phyloP scores from a whole-genome alignment of 1,139 yeast genomes.

The Candida sp. region DNA sequence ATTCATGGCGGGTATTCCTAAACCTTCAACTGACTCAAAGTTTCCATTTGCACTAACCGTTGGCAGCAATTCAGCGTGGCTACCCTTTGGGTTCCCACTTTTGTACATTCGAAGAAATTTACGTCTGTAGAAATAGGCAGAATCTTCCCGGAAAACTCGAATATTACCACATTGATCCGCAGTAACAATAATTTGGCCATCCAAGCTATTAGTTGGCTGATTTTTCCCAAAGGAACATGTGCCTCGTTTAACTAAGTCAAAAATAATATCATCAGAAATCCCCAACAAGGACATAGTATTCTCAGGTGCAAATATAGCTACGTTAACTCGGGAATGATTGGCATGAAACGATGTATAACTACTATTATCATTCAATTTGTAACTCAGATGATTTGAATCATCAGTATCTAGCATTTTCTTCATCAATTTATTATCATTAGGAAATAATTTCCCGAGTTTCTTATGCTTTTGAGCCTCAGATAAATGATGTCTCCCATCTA shows the following conservation, averaged over 20 bases:
- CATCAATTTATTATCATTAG: slow-evolving; percentile 29
- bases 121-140: slow-evolving; percentile 45
- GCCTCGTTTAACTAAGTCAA: slow-evolving; percentile 48
- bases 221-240: slow-evolving; percentile 8
- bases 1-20: neutral
- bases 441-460: slow-evolving; percentile 27
- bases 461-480: slow-evolving; percentile 31
- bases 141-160: slow-evolving; percentile 77
- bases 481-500: slow-evolving; percentile 34
- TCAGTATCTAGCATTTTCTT: slow-evolving; percentile 18
- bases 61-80: neutral
- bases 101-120: slow-evolving; percentile 13
- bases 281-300: slow-evolving; percentile 62
- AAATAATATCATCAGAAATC: slow-evolving; percentile 75
- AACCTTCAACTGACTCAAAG: neutral
- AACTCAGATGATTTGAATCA: slow-evolving; percentile 19
- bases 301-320: slow-evolving; percentile 79
- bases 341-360: slow-evolving; percentile 74
- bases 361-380: slow-evolving; percentile 44
- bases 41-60: neutral
- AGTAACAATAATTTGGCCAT: slow-evolving; percentile 61
- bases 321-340: slow-evolving; percentile 69
- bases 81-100: slow-evolving; percentile 6
- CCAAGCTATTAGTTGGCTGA: slow-evolving; percentile 20
- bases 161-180: slow-evolving; percentile 75